Base-by-base conservation (phyloP, 352 stramenopile species). In the Phytophthora nicotianae region DNA sequence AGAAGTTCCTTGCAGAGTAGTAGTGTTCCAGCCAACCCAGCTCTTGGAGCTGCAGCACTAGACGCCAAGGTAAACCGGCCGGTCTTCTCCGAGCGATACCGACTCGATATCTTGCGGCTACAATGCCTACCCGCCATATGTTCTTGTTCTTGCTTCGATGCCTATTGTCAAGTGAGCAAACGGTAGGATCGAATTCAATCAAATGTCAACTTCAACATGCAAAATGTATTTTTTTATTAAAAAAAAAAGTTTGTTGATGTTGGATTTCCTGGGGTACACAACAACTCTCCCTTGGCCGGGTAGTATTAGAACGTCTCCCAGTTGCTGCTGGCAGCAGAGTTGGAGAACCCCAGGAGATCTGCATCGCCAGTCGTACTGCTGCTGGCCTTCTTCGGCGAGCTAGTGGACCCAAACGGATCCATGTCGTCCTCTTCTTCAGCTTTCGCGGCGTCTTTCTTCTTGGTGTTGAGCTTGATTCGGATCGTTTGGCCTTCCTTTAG, bases 401-500 rank as follows among this genome's bases (percentile, higher is more conserved):
- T 52, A 10, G 57, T 60, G 38, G 52, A 53, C 47, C 13, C 61
- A 11, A 73, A 70, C 6, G 49, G 24, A 35, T 74, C 68, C 24
- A 54, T 60, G 33, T 68, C 58, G 26, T 75, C 70, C 38, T 78
- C 62, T 24, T 75, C 65, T 21, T 81, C 71, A 1, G 62, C 68
- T 49, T 72, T 60, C 20, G 65, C 66, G 23, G 71, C 68, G 49
- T 86, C 73, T 38, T 79, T 83, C 56, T 57, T 73, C 55, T 89
- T 84, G 13, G 72, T 74, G 60, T 89, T 91, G 58, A 91, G 82
- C 52, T 88, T 89, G 68, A 98, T 95, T 4, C 77, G 81, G 58
- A 98, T 98, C 56, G 92, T 98, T 65, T 98, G 79, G 47, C 92
- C 92, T 45, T 97, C 74, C 62, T 98, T 97, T 21, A 98, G 80